These are phyloP conservation scores for Logfia minima DNA, from an alignment of 129 eudicot species.

Conservation along the genomic window DNA sequence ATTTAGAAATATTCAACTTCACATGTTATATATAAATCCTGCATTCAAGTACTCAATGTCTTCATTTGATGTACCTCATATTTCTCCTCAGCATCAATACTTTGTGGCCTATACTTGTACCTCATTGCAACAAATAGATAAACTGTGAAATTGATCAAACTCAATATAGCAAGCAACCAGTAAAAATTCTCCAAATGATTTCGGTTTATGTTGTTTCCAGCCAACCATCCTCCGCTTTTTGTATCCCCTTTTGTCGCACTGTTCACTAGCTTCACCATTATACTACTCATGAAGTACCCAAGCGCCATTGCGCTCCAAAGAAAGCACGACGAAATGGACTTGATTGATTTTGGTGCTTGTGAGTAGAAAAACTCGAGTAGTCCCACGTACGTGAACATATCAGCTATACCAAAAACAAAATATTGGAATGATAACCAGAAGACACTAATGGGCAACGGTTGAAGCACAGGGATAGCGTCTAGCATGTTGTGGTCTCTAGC, in stretches of 20 bases:
- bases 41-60: slow-evolving; percentile 19
- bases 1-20: slow-evolving; percentile 7
- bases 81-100: slow-evolving; percentile 25
- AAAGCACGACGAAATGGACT: slow-evolving; percentile 70
- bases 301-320: slow-evolving; percentile 81
- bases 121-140: slow-evolving; percentile 59
- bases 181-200: slow-evolving; percentile 64
- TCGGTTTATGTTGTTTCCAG: slow-evolving; percentile 66
- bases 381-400: slow-evolving; percentile 72
- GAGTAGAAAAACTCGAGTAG: slow-evolving; percentile 78
- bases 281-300: slow-evolving; percentile 60
- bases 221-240: slow-evolving; percentile 67
- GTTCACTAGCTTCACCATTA: slow-evolving; percentile 55
- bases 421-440: slow-evolving; percentile 62
- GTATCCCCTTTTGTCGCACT: slow-evolving; percentile 43
- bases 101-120: slow-evolving; percentile 61
- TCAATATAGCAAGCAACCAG: slow-evolving; percentile 60
- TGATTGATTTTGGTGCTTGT: slow-evolving; percentile 60
- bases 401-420: slow-evolving; percentile 74
- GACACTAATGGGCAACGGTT: slow-evolving; percentile 66
- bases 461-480: slow-evolving; percentile 53
- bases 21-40: not conserved
- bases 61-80: slow-evolving; percentile 23
- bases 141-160: slow-evolving; percentile 52
- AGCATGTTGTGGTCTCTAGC: slow-evolving; percentile 58